Percentiles rank a stretch among this genome's conserved stretches.
Conservation (phyloP, 2,329 filamentous ascomycete genomes). For the Talaromyces funiculosus region DNA sequence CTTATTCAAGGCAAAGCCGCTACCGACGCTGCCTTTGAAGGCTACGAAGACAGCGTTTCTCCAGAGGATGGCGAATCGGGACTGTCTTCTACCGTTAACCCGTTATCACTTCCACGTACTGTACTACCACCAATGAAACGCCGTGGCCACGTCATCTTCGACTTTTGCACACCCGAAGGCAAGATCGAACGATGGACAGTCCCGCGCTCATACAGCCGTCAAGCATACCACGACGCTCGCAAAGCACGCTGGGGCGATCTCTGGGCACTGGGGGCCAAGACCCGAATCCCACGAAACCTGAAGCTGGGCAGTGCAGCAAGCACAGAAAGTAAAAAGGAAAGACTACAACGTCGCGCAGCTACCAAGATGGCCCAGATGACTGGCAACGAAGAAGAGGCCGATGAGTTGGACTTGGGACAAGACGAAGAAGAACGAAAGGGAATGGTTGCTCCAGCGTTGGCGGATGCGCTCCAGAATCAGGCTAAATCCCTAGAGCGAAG, state of each 20-base stretch:
- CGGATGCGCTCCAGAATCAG: slow-evolving; percentile 9
- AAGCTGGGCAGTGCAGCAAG: slow-evolving; percentile 50
- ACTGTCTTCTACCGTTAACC: slow-evolving; percentile 31
- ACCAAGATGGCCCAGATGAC: slow-evolving; percentile 20
- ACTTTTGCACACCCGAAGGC: slow-evolving; percentile 82
- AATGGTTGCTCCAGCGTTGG: slow-evolving; percentile 5
- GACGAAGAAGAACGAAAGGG: slow-evolving; percentile 7
- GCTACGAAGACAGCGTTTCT: slow-evolving; percentile 51
- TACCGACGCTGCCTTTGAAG: slow-evolving; percentile 63
- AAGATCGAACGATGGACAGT: slow-evolving; percentile 91
- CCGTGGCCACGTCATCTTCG: slow-evolving; percentile 78
- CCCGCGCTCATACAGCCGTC: slow-evolving; percentile 69
- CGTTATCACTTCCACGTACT: slow-evolving; percentile 69
- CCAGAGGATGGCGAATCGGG: slow-evolving; percentile 10
- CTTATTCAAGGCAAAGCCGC: slow-evolving; percentile 52
- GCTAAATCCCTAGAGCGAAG: slow-evolving; percentile 18
- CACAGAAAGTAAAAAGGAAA: slow-evolving; percentile 37
- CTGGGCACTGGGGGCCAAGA: slow-evolving; percentile 94
- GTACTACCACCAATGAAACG: slow-evolving; percentile 81
- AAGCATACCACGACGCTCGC: slow-evolving; percentile 85
- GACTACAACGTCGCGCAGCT: slow-evolving; percentile 35
- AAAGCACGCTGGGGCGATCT: slow-evolving; percentile 90
- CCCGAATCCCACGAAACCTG: slow-evolving; percentile 58
- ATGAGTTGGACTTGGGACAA: not conserved
- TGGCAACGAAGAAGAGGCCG: slow-evolving; percentile 13